Percentiles rank a stretch among this genome's conserved stretches.
phyloP scores from a whole-genome alignment of 1,284 basidiomycete species.

The Cerrena zonata region DNA sequence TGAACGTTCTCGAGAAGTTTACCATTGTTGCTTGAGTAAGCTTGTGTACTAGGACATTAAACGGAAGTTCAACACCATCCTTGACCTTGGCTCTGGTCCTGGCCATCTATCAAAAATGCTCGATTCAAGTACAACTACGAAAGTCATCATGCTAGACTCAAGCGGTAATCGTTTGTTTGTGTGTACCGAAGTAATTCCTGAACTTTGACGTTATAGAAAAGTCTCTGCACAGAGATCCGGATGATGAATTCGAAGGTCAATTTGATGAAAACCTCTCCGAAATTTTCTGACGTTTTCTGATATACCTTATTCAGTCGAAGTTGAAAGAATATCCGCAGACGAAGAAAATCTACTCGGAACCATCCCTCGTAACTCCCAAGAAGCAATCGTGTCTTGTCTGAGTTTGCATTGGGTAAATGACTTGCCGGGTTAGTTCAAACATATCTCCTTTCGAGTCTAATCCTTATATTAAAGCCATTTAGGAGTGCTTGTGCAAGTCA shows the following conservation, averaged over 20 bases:
- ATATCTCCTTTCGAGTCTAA: constrained; percentile 2
- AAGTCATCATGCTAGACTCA: constrained; percentile 83
- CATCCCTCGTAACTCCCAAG: constrained; percentile 73
- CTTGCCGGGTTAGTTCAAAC: constrained; percentile 65
- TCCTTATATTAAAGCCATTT: not conserved
- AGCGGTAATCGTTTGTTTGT: constrained; percentile 49
- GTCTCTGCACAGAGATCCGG: constrained; percentile 67
- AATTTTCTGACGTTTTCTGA: not conserved
- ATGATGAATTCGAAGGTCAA: constrained; percentile 77
- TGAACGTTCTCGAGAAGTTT: too few relatives aligned
- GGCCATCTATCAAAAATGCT: constrained; percentile 87
- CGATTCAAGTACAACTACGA: constrained; percentile 65
- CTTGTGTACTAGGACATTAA: constrained; percentile 73
- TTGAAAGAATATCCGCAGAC: constrained; percentile 69
- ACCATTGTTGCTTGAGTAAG: too few relatives aligned
- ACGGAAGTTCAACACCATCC: constrained; percentile 70
- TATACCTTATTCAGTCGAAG: constrained; percentile 46
- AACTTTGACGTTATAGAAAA: constrained; percentile 38
- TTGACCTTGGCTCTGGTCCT: constrained; percentile 92
- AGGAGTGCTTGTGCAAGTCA: constrained; percentile 89
- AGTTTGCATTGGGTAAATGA: constrained; percentile 98
- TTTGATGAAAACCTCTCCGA: not conserved
- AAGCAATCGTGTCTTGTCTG: constrained; percentile 87
- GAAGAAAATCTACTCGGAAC: constrained; percentile 68
- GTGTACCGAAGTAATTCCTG: not conserved